Evolutionary conservation across 176 grass and related monocot species (phyloP), one percentile per base, ranked within the genome.

Genomic region (Cenchrus americanus): DNA sequence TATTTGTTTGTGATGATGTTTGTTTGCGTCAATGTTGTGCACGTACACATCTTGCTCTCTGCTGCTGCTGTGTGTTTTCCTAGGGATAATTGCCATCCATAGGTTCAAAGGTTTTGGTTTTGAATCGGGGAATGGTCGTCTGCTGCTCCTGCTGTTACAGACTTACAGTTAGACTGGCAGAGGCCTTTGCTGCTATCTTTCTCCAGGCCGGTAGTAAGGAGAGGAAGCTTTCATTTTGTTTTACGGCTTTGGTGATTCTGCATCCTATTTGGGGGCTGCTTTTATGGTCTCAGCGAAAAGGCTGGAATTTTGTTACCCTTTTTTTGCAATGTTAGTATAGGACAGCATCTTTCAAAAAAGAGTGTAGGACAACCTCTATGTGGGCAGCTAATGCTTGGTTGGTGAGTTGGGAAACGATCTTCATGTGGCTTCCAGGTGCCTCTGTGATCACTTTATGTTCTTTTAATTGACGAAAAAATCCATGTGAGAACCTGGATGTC

Each of bases 321-420:
- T 10, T 70, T 62, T 77, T 77, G 21, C 52, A 78, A 71, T 13
- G 49, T 10, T 22, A 7, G 12, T 85, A 85, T 8, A 37, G 34
- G 34, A 37, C 34, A 37, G 34, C 34, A 37, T 37, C 2, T 37
- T 37, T 37, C 34, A 37, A 37, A 37, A 37, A 37, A 37, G 34
- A 37, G 34, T 37, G 4, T 37, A 37, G 34, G 71, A 43, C 26
- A 52, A 32, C 7, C 47, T 76, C 65, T 69, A 15, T 11, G 42
- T 69, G 1, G 62, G n/a, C 72, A 70, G 52, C 59, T 54, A 82
- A 82, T 82, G 70, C 7, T 69, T 22, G 71, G 81, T 82, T 77
- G 79, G 21, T 81, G 62, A 69, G 11, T 41, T 68, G 21, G 9
- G 73, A 34, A 76, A 37, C 10, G 62, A 34, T 43, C 43, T 66